Base-by-base conservation (phyloP, 352 stramenopile species). In the Phytophthora boehmeriae region DNA sequence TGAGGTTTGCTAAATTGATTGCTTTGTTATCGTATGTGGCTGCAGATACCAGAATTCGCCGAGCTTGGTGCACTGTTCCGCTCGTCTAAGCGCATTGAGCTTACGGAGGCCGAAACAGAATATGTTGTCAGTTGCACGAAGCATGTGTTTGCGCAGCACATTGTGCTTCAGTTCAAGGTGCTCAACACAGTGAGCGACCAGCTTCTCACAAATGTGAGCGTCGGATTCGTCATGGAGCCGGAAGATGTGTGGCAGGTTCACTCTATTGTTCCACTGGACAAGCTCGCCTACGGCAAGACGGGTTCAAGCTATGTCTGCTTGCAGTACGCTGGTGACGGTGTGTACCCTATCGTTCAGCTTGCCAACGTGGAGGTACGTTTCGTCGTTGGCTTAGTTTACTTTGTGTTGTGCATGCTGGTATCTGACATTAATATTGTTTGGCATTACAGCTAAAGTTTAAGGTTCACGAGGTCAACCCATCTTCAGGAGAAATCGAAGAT, bases 131-230 rank as follows among this genome's bases (percentile, higher is more conserved):
- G 79, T 58, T 98, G 92, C 67, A 90, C 94, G 48, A 99, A 99
- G 77, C 97, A 99, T 71, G 91, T 99, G 38, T 99, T 99, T 47
- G 71, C 90, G 17, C 74, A 95, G 36, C 93, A 99, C 73, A 83
- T 99, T 45, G 97, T 99, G 16, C 64, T 95, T 11, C 85, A 99
- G 83, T 99, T 99, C 70, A 92, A 88, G 39, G 91, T 99, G 55
- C 86, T 96, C 47, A 99, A 99, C 84, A 99, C 98, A 0, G 96
- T 99, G 49, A 97, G 98, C 50, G 96, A 99, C 57, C 97, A 99
- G 82, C 81, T 98, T 27, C 79, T 99, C 52, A 88, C 93, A 2
- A 96, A 99, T 65, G 92, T 98, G 19, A 95, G 80, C 5, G 82
- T 99, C 27, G 94, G 97, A 36, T 89, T 97, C 44, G 86, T 90